These are phyloP conservation scores for Diospyros lotus DNA, from an alignment of 148 eudicot species.

Conservation along the genomic window DNA sequence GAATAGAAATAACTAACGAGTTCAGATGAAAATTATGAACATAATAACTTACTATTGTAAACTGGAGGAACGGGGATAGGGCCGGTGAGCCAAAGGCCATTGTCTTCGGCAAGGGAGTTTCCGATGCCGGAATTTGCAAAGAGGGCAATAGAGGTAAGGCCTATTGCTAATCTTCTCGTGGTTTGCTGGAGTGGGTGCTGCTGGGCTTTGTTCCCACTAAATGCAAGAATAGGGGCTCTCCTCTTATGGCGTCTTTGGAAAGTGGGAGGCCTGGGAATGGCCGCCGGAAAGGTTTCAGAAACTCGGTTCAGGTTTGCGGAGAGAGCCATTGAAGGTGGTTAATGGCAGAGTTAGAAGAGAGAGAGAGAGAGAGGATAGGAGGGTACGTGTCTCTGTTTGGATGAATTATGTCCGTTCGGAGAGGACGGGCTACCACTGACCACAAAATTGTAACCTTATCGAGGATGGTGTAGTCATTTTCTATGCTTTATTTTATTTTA, in stretches of 20 bases:
- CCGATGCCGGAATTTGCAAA: conserved; percentile 29
- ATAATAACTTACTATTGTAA: conserved; percentile 44
- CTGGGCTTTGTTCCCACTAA: conserved; percentile 21
- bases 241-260: conserved; percentile 20
- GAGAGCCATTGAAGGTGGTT: conserved; percentile 34
- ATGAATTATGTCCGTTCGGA: too few species aligned
- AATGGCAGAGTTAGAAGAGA: conserved; percentile 10
- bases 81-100: conserved; percentile 45
- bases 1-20: neutral
- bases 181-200: conserved; percentile 24
- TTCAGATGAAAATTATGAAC: neutral
- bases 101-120: conserved; percentile 48
- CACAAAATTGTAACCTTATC: too few species aligned
- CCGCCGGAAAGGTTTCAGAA: conserved; percentile 32
- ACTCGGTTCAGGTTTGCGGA: conserved; percentile 50
- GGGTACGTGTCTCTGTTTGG: neutral
- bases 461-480: too few species aligned
- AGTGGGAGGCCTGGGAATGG: conserved; percentile 35
- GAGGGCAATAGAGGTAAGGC: conserved; percentile 53
- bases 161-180: conserved; percentile 51
- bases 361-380: neutral
- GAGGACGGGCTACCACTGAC: too few species aligned
- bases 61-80: conserved; percentile 55
- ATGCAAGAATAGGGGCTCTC: conserved; percentile 16
- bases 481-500: too few species aligned